These are phyloP conservation scores for Zelonia costaricensis DNA, from an alignment of 208 protist genomes.

Conservation along the genomic window DNA sequence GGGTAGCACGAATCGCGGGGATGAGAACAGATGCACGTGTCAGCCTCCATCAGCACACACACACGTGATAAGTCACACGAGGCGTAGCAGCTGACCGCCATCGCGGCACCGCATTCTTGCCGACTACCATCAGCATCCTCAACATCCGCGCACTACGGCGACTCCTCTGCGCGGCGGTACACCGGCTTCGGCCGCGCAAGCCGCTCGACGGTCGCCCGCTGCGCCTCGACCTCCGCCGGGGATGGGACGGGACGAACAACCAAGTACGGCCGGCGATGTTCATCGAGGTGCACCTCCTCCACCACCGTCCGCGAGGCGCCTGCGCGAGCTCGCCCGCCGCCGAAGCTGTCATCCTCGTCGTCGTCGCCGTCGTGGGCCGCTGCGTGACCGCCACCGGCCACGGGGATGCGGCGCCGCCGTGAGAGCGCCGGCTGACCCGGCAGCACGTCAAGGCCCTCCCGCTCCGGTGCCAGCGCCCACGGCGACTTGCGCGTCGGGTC, in stretches of 20 bases:
- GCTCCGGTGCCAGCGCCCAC: constrained; percentile 66
- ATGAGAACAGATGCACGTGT: not conserved
- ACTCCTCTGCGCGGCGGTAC: constrained; percentile 34
- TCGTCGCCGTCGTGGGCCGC: constrained; percentile 7
- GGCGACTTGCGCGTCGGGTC: constrained; percentile 66
- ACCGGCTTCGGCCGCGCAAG: constrained; percentile 55
- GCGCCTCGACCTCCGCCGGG: constrained; percentile 45
- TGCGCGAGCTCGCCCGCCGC: not conserved
- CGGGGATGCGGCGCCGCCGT: constrained; percentile 31
- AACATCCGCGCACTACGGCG: not conserved
- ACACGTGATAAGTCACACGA: not conserved
- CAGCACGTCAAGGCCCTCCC: constrained; percentile 26
- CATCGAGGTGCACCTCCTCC: constrained; percentile 77
- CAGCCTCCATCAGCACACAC: not conserved
- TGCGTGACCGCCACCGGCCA: not conserved
- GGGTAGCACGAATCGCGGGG: not conserved
- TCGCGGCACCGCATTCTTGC: no score
- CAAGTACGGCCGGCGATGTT: constrained; percentile 70
- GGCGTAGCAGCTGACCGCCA: no score
- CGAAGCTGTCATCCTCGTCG: no score
- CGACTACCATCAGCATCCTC: not conserved
- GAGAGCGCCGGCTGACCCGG: constrained; percentile 33
- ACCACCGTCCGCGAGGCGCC: constrained; percentile 31
- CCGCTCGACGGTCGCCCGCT: constrained; percentile 45
- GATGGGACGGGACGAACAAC: constrained; percentile 55